Base-by-base conservation (phyloP, 2,329 filamentous ascomycete genomes). In the Alternaria angustiovoidea region DNA sequence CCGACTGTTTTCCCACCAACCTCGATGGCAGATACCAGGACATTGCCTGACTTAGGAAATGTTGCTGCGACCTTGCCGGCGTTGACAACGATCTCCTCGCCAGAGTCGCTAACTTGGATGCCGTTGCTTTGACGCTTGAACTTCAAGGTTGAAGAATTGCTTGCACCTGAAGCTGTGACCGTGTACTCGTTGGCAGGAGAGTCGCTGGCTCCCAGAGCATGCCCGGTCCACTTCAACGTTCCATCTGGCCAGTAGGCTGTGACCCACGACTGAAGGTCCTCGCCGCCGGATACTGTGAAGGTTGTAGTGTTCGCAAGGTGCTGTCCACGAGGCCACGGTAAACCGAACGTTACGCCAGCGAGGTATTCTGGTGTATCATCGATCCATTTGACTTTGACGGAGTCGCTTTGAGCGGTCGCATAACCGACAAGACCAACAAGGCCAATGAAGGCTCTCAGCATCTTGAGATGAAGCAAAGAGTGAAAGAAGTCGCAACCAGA, bases 221-320 rank as follows among this genome's bases (percentile, higher is more conserved):
- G 87, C 0, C 81, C 86, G 3, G 84, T 87, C 87, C 87, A 89
- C 68, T 88, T 88, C 54, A 88, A 79, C 0, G 86, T 87, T 26
- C 84, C 85, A 73, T 89, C 87, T 1, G 82, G 80, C 87, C 86
- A 89, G 69, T 85, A 86, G 0, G 83, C 85, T 1, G 84, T 88
- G 3, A 82, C 77, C 86, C 86, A 88, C 0, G 86, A 85, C 61
- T 88, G 82, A 7, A 86, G 70, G 14, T 71, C 60, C 7, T 53
- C 63, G 22, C 69, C 74, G 2, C 73, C 72, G 1, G 69, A 78
- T 51, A 65, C 62, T 34, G 57, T 71, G 63, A 71, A 80, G 30
- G 62, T 73, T 18, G 80, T 81, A 48, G 65, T 64, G 39, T 78
- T 75, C 14, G 77, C 73, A 44, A 71, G 70, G 26, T 80, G 74